Conservation (phyloP, 192 early-diverging fungal species). For the Dimargaris cristalligena region DNA sequence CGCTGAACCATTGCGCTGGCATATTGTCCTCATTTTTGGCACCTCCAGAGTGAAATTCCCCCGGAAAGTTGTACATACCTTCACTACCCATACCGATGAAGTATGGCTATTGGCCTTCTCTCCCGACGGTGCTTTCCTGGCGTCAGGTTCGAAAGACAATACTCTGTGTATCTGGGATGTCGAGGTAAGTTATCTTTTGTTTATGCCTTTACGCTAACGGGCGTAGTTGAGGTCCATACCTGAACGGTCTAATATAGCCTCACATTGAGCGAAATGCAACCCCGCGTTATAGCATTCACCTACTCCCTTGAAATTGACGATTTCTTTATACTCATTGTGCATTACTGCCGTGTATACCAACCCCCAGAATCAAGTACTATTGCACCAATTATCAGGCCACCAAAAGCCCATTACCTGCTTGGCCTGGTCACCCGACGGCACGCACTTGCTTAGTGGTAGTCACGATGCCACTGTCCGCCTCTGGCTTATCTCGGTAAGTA, state of each 20-base stretch:
- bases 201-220: too few species aligned
- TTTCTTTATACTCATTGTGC: too few species aligned
- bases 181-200: constrained; percentile 23
- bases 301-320: too few species aligned
- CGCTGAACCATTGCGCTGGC: too few species aligned
- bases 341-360: too few species aligned
- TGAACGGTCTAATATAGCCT: too few species aligned
- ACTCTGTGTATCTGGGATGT: constrained; percentile 79
- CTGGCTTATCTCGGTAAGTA: constrained; percentile 56
- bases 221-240: too few species aligned
- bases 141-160: constrained; percentile 80
- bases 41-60: constrained; percentile 27
- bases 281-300: too few species aligned
- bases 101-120: constrained; percentile 95
- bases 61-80: constrained; percentile 12
- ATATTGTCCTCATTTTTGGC: too few species aligned
- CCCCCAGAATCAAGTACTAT: not conserved
- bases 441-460: constrained; percentile 56
- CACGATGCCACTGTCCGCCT: constrained; percentile 62
- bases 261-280: too few species aligned
- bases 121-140: constrained; percentile 68
- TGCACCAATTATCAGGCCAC: constrained; percentile 37
- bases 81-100: constrained; percentile 63
- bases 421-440: constrained; percentile 82
- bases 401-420: constrained; percentile 57